Evolutionary conservation across 352 stramenopile species (phyloP).

Genomic region (Globisporangium camurandrum): DNA sequence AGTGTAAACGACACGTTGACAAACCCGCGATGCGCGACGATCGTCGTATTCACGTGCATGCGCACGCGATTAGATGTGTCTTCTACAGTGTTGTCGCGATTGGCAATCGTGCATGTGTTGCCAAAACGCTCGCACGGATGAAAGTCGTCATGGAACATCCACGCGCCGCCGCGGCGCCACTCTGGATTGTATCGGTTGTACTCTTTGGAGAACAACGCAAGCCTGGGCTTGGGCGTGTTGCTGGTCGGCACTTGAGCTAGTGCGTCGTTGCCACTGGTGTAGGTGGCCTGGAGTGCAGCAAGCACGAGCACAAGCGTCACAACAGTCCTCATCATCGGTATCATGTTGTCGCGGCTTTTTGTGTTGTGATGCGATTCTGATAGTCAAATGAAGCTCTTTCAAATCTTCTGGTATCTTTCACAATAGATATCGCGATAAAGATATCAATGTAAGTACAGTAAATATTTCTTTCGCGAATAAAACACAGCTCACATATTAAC

Average conservation of each 20-base stretch:
- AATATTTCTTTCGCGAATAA: too few species aligned
- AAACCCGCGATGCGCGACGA: slow-evolving; percentile 17
- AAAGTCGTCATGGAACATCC: slow-evolving; percentile 23
- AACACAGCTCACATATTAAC: too few species aligned
- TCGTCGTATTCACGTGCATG: slow-evolving; percentile 16
- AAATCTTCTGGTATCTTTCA: too few species aligned
- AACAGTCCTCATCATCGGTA: too few species aligned
- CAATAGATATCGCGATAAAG: too few species aligned
- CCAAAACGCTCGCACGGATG: slow-evolving; percentile 14
- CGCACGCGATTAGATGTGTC: neutral
- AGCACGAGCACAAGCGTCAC: too few species aligned
- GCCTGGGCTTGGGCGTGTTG: neutral
- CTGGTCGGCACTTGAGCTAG: neutral
- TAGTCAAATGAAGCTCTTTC: too few species aligned
- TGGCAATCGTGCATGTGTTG: neutral
- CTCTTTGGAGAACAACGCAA: slow-evolving; percentile 5
- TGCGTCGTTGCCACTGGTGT: neutral
- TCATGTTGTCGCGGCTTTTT: too few species aligned
- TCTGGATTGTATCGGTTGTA: slow-evolving; percentile 17
- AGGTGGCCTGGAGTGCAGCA: neutral
- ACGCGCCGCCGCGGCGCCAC: slow-evolving; percentile 28
- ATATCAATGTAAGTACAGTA: too few species aligned
- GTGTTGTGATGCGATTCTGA: too few species aligned
- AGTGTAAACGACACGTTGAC: slow-evolving; percentile 12
- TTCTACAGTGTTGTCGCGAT: neutral